phyloP scores from a whole-genome alignment of 768 basidiomycete genomes.

The Phanerochaete sordida region DNA sequence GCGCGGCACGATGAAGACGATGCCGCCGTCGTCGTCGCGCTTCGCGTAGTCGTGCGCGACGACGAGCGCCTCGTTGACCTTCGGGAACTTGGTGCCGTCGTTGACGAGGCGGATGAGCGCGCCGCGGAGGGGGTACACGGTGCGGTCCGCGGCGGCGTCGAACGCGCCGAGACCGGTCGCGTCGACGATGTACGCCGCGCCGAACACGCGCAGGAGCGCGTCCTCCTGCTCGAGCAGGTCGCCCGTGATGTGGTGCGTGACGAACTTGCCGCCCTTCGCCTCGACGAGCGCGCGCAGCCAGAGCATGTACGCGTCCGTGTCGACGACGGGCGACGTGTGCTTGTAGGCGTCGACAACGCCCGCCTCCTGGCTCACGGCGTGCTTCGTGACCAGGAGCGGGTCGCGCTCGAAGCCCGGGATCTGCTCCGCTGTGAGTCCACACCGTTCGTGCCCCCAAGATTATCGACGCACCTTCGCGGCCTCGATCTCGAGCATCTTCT shows the following conservation, averaged over 20 bases:
- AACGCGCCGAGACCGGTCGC: constrained; percentile 31
- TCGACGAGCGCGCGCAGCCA: constrained; percentile 27
- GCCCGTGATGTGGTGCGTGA: constrained; percentile 28
- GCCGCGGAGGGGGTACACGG: constrained; percentile 35
- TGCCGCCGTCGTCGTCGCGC: constrained; percentile 27
- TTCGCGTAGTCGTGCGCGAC: constrained; percentile 29
- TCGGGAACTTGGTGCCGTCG: constrained; percentile 33
- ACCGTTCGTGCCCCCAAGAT: too few relatives aligned
- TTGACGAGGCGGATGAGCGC: constrained; percentile 29
- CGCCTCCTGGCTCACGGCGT: constrained; percentile 24
- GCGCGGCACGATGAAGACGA: constrained; percentile 26
- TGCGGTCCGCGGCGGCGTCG: constrained; percentile 30
- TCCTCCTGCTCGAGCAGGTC: constrained; percentile 27
- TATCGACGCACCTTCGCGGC: background rate
- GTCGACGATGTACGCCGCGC: constrained; percentile 32
- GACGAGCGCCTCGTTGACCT: constrained; percentile 30
- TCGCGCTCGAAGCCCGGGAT: constrained; percentile 24
- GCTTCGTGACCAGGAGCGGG: constrained; percentile 21
- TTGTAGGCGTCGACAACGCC: constrained; percentile 35
- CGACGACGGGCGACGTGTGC: constrained; percentile 31
- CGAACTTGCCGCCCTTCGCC: constrained; percentile 27
- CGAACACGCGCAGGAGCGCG: constrained; percentile 23
- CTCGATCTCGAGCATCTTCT: constrained; percentile 26
- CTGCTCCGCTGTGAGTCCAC: constrained; percentile 6
- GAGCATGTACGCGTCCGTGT: constrained; percentile 33